Percentiles rank a stretch among this genome's conserved stretches.
These are phyloP conservation scores for Prunus campanulata DNA, from an alignment of 306 rosid genomes.

Conservation along the genomic window DNA sequence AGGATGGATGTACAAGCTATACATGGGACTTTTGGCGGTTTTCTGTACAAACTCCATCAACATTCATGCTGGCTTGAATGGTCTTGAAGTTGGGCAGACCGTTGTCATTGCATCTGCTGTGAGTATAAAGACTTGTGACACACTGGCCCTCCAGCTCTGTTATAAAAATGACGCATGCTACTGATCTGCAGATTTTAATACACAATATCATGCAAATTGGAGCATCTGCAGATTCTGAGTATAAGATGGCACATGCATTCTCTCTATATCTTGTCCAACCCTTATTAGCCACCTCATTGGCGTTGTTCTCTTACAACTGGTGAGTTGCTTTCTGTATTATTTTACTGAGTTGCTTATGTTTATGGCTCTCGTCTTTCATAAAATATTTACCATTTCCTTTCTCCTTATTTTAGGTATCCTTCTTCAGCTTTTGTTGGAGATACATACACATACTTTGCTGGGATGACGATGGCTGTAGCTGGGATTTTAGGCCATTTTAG, in stretches of 20 bases:
- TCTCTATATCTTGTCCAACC: slow-evolving; percentile 84
- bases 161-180: slow-evolving; percentile 18
- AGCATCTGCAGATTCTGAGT: slow-evolving; percentile 61
- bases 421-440: slow-evolving; percentile 96
- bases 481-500: slow-evolving; percentile 97
- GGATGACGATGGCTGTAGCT: slow-evolving; percentile 96
- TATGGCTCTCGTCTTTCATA: slow-evolving; percentile 16
- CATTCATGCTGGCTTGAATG: slow-evolving; percentile 92
- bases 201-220: slow-evolving; percentile 90
- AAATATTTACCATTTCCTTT: slow-evolving; percentile 15
- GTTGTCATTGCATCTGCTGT: slow-evolving; percentile 79
- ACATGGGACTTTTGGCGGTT: slow-evolving; percentile 93
- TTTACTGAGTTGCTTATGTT: slow-evolving; percentile 6
- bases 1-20: slow-evolving; percentile 93
- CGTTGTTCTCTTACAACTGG: slow-evolving; percentile 73
- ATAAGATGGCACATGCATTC: slow-evolving; percentile 87
- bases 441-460: slow-evolving; percentile 95
- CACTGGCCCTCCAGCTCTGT: slow-evolving; percentile 12
- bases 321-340: slow-evolving; percentile 23
- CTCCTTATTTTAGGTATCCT: slow-evolving; percentile 73
- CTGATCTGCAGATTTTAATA: slow-evolving; percentile 60
- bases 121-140: slow-evolving; percentile 35
- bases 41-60: slow-evolving; percentile 95
- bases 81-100: slow-evolving; percentile 93
- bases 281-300: slow-evolving; percentile 72